Evolutionary conservation across 108 stramenopile species (phyloP), one percentile per base, ranked within the genome.

Genomic region (Conticribra weissflogii): DNA sequence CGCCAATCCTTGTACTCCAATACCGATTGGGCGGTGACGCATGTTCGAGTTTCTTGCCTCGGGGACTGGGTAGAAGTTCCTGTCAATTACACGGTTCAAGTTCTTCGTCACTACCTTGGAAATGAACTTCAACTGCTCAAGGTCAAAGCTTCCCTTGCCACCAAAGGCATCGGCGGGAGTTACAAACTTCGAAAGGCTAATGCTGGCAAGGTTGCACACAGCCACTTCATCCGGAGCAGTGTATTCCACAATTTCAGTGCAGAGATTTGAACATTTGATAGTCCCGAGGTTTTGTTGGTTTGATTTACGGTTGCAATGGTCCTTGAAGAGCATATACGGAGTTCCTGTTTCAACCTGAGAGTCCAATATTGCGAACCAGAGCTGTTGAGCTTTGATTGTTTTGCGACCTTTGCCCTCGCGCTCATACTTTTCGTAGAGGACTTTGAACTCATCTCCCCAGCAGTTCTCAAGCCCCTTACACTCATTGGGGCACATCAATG

Each of bases 311-410:
- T 99, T 99, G 87, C 97, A 98, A 47, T 93, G 88, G 77, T 99
- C 99, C 91, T 99, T 99, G 94, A 86, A 99, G 64, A 99, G 85
- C 96, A 99, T 99, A 91, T 98, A 99, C 34, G 99, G 99, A 45
- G 98, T 98, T 63, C 99, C 99, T 4, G 98, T 99, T 88, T 99
- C 99, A 34, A 98, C 95, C 86, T 99, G 99, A 16, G 93, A 86
- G 76, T 97, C 96, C 74, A 99, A 79, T 75, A 99, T 88, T 54
- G 96, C 96, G 84, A 96, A 97, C 99, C 99, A 99, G 28, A 99
- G 78, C 69, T 95, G 88, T 69, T 97, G 99, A 3, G 99, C 99
- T 60, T 90, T 85, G 73, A 99, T 91, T 27, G 93, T 94, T 70
- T 91, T 81, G 24, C 97, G 83, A 25, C 83, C 97, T 67, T 84